Percentiles rank a stretch among this genome's conserved stretches.
These are phyloP conservation scores for Neurospora sp. DNA, from an alignment of 495 filamentous ascomycete species.

Conservation along the genomic window DNA sequence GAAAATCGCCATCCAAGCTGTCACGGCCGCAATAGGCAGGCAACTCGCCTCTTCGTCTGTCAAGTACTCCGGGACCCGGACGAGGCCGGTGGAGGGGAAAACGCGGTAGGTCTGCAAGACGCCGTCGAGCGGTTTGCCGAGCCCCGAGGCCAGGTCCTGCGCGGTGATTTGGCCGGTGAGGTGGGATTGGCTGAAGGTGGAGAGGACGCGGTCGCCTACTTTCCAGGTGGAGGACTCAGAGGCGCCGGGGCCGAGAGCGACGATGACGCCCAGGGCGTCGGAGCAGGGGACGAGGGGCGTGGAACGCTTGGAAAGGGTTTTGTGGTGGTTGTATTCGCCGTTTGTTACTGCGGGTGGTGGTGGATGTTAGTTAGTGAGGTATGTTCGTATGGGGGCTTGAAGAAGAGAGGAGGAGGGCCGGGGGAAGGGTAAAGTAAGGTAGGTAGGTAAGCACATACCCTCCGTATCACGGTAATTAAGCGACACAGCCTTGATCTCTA, in stretches of 20 bases:
- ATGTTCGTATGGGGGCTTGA: neutral
- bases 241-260: conserved; percentile 13
- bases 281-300: conserved; percentile 29
- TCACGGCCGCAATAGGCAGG: conserved; percentile 33
- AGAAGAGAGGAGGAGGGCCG: neutral
- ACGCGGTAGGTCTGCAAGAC: conserved; percentile 34
- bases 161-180: conserved; percentile 27
- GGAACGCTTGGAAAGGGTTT: conserved; percentile 19
- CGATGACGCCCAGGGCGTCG: conserved; percentile 34
- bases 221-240: conserved; percentile 10
- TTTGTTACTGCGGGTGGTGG: conserved; percentile 30
- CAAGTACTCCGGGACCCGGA: conserved; percentile 30
- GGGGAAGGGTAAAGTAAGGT: too few relatives aligned
- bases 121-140: conserved; percentile 30
- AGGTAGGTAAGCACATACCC: conserved; percentile 1
- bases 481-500: conserved; percentile 43
- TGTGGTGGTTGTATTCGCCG: conserved; percentile 48
- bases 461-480: conserved; percentile 53
- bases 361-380: neutral
- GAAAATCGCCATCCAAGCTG: conserved; percentile 38
- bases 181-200: conserved; percentile 34
- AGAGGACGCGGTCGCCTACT: conserved; percentile 32
- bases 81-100: conserved; percentile 27
- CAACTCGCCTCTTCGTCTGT: conserved; percentile 31
- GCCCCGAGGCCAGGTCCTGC: conserved; percentile 20